Base-by-base conservation (phyloP, 495 filamentous ascomycete genomes). In the Amorphotheca resinae region DNA sequence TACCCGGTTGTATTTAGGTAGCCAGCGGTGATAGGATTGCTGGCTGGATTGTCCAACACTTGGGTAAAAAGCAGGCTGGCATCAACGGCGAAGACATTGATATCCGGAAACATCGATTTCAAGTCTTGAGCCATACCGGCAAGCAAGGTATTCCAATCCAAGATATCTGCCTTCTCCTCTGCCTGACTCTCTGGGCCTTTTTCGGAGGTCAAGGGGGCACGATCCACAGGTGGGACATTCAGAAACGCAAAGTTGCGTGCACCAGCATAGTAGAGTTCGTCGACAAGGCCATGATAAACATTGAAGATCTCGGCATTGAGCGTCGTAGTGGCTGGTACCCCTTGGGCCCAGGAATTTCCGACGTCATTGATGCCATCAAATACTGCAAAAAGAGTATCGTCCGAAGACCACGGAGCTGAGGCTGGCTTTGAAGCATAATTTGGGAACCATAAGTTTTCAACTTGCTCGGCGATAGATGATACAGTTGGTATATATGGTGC, bases 351-450 rank as follows among this genome's bases (percentile, higher is more conserved):
- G 16, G 66, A 67, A 53, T 79, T 79, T 1, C 80, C 79, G 9
- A 87, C 68, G 49, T 91, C 84, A 47, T 91, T 91, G 48, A 91
- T 77, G 25, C 84, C 83, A 40, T 87, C 79, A 70, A 78, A 91
- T 33, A 83, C 62, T 2, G 71, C 72, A 57, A 84, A 83, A 21
- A 88, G 64, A 0, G 70, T 64, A 44, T 83, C 64, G 5, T 63
- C 53, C 1, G 72, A 64, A 9, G 63, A 69, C 84, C 82, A 87
- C 2, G 70, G 64, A 14, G 74, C 73, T 40, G 54, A 56, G 1
- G 41, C 44, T 3, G 70, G 59, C 21, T 49, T 42, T 15, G 28
- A 22, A 12, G 38, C 41, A 35, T 55, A 51, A 14, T 45, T 37
- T 32, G 52, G 48, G 37, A 70, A 63, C 44, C 44, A 54, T 23